These are phyloP conservation scores for Epichloe sylvatica DNA, from an alignment of 2,329 filamentous ascomycete genomes.

Conservation along the genomic window DNA sequence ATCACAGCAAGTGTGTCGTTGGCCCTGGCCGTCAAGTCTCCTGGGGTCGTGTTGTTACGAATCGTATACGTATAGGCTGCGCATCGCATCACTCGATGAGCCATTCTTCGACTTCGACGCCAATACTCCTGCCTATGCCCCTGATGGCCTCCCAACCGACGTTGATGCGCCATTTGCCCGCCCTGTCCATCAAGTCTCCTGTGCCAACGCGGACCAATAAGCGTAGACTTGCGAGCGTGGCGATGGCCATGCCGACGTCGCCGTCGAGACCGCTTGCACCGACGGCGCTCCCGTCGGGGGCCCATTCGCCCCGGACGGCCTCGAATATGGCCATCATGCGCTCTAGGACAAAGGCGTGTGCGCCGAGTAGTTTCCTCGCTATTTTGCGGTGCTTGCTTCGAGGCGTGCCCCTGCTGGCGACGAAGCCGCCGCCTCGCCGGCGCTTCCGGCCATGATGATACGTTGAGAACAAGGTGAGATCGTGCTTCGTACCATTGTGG, in stretches of 20 bases:
- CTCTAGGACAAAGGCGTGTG: slow-evolving; percentile 64
- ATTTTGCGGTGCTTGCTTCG: slow-evolving; percentile 53
- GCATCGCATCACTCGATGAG: slow-evolving; percentile 41
- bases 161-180: slow-evolving; percentile 63
- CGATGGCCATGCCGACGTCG: slow-evolving; percentile 50
- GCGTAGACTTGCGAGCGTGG: slow-evolving; percentile 57
- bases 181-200: slow-evolving; percentile 52
- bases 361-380: slow-evolving; percentile 60
- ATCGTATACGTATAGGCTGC: too few relatives aligned
- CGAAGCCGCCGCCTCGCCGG: slow-evolving; percentile 33
- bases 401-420: slow-evolving; percentile 16
- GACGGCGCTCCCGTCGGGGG: slow-evolving; percentile 15
- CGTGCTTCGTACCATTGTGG: slow-evolving; percentile 63
- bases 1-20: too few relatives aligned
- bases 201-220: slow-evolving; percentile 52
- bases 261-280: slow-evolving; percentile 29
- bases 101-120: slow-evolving; percentile 69
- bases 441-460: slow-evolving; percentile 41
- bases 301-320: slow-evolving; percentile 47
- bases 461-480: slow-evolving; percentile 63
- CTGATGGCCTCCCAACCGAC: slow-evolving; percentile 66
- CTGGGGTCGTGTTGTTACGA: too few relatives aligned
- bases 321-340: slow-evolving; percentile 66
- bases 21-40: too few relatives aligned
- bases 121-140: slow-evolving; percentile 55